Base-by-base conservation (phyloP, 495 filamentous ascomycete species). In the Neurospora cerealis region DNA sequence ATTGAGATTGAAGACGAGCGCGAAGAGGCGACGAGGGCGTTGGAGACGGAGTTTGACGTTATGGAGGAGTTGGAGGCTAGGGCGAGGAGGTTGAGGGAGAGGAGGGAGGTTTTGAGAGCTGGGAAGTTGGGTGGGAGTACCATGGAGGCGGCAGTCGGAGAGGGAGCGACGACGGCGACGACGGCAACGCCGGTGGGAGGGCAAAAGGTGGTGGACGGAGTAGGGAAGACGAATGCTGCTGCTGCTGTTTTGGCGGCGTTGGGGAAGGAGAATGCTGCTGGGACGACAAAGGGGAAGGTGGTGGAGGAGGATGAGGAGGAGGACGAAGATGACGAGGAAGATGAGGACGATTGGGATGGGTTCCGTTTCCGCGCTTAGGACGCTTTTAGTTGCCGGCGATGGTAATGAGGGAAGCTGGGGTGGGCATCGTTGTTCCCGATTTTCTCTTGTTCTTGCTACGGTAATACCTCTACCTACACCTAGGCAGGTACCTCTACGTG, bases 11-110 rank as follows among this genome's bases (percentile, higher is more conserved):
- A 93, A 73, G 93, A 90, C 21, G 93, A 97, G 83, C 90, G 90
- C 32, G 94, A 97, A 78, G 94, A 97, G 77, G 94, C 95, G 5
- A 91, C 89, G 28, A 87, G 92, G 69, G 88, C 90, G 72, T 80
- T 98, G 73, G 90, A 95, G 80, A 90, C 92, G 73, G 96, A 99
- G 80, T 93, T 98, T 79, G 96, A 97, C 71, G 91, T 96, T 79
- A 98, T 98, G 95, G 93, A 96, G 79, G 89, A 89, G 71, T 86
- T 97, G 66, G 96, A 98, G 81, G 89, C 90, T 76, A 87, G 95
- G 46, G 92, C 97, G 9, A 85, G 86, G 77, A 88, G 86, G 77
- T 81, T 99, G 74, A 92, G 94, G 77, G 92, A 95, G 76, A 89
- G 84, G 69, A 81, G 90, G 46, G 88, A 88, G 75, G 85, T 83